Base-by-base conservation (phyloP, 208 protist species). In the Leptomonas pyrrhocoris region DNA sequence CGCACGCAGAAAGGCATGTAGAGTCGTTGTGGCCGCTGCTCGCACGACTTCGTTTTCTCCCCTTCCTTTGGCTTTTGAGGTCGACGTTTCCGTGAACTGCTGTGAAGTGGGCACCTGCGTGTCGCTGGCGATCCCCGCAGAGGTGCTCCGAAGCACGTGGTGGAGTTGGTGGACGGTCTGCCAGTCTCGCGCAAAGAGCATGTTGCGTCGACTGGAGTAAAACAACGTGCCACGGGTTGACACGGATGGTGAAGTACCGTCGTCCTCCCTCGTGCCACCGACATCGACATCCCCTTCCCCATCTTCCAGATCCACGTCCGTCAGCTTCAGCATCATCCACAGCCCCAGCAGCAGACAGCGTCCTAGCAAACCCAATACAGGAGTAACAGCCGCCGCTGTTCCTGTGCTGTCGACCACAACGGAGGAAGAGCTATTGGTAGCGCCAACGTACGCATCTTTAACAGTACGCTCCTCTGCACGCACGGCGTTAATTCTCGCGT, bases 111-210 rank as follows among this genome's bases (percentile, higher is more conserved):
- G 27, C 9, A 21, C 4, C 3, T 15, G 28, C 8, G 28, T 36
- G 9, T 36, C 50, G 12, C 19, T 11, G 21, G 5, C 30, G 23
- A 2, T 3, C 3, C 5, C 0, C 3, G 55, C 36, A 15, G 58
- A 40, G 28, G 61, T 57, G 48, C 61, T 27, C 2, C 21, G 34
- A 15, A 67, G 18, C 5, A 74, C 60, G 31, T 34, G 6, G 11
- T 43, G 51, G 2, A 74, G 59, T 23, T 74, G 68, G 1, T 34
- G 38, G 5, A 53, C 49, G 19, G 68, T 74, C 2, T 21, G 38
- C 68, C 68, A 74, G 51, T 74, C 68, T 13, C 68, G 58, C 51
- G 49, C 68, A 55, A 67, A 64, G 21, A 74, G 42, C 40, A 74
- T 55, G 43, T 55, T 60, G 27, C 68, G 68, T 9, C 68, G 59